Evolutionary conservation across 495 filamentous ascomycete species (phyloP).

Genomic region (Neurospora hispaniola): DNA sequence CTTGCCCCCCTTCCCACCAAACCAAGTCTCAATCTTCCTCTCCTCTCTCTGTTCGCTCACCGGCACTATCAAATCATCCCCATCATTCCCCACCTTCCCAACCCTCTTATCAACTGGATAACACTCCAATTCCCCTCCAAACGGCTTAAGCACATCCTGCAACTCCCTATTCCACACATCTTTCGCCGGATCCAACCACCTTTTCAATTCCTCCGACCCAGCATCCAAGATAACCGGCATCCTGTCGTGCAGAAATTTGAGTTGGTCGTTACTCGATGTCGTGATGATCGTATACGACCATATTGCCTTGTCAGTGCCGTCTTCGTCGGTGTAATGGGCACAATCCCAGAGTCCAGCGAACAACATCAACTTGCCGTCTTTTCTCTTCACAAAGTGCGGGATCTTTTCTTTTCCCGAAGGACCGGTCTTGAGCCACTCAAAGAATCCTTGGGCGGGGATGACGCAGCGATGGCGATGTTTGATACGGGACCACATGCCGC

Average conservation of each 20-base stretch:
- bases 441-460: conserved; percentile 83
- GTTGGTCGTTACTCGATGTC: conserved; percentile 65
- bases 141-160: conserved; percentile 67
- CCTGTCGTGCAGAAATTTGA: conserved; percentile 79
- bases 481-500: conserved; percentile 87
- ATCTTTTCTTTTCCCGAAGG: conserved; percentile 56
- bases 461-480: conserved; percentile 81
- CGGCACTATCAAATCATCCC: conserved; percentile 69
- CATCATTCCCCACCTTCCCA: conserved; percentile 92
- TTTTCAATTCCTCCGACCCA: conserved; percentile 55
- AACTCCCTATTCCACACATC: conserved; percentile 68
- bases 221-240: conserved; percentile 92
- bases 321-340: conserved; percentile 56
- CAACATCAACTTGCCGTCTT: conserved; percentile 75
- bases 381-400: conserved; percentile 71
- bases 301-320: background rate
- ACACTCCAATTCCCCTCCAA: conserved; percentile 65
- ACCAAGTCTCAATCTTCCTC: conserved; percentile 87
- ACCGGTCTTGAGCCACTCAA: conserved; percentile 81
- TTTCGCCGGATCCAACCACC: conserved; percentile 69
- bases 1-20: conserved; percentile 31
- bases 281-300: conserved; percentile 93
- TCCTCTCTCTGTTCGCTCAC: conserved; percentile 75
- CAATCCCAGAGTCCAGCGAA: conserved; percentile 91
- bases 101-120: conserved; percentile 85